A percentile compares a stretch with the other conserved stretches of the same genome.
Conservation (phyloP, 2,329 filamentous ascomycete species). For the Alternaria triticina region DNA sequence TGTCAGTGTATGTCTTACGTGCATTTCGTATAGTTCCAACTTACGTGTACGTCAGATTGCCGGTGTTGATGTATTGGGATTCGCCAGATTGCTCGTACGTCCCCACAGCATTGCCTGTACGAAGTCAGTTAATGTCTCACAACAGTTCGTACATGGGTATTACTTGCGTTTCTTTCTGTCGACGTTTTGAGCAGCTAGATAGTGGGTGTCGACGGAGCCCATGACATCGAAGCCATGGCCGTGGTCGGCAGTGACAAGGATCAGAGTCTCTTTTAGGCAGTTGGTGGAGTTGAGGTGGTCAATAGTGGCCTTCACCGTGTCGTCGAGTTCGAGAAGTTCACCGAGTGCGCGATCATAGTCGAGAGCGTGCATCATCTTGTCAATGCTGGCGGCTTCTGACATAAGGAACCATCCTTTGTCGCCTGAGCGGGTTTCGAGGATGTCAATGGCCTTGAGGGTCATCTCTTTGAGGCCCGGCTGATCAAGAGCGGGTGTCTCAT, state of each 20-base stretch:
- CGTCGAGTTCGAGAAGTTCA: slow-evolving; percentile 84
- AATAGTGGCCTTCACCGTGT: slow-evolving; percentile 78
- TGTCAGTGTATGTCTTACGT: neutral
- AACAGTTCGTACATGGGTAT: neutral
- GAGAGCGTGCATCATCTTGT: slow-evolving; percentile 86
- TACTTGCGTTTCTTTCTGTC: slow-evolving; percentile 71
- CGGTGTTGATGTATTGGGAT: slow-evolving; percentile 74
- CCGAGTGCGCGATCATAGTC: slow-evolving; percentile 87
- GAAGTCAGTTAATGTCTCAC: neutral
- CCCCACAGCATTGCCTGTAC: slow-evolving; percentile 65
- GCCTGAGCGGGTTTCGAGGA: slow-evolving; percentile 69
- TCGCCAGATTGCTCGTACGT: slow-evolving; percentile 75
- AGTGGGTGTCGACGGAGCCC: slow-evolving; percentile 80
- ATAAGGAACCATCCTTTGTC: slow-evolving; percentile 85
- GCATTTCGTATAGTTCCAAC: slow-evolving; percentile 49
- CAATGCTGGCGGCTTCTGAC: slow-evolving; percentile 83
- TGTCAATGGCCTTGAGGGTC: slow-evolving; percentile 85
- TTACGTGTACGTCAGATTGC: slow-evolving; percentile 64
- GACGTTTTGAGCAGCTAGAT: slow-evolving; percentile 68
- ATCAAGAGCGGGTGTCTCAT: slow-evolving; percentile 69
- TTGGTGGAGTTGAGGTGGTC: slow-evolving; percentile 70
- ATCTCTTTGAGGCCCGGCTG: slow-evolving; percentile 87
- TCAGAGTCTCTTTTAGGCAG: slow-evolving; percentile 75
- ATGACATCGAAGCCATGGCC: slow-evolving; percentile 90
- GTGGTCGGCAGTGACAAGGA: slow-evolving; percentile 86